Percentiles rank a stretch among this genome's conserved stretches.
phyloP scores from a whole-genome alignment of 1,284 basidiomycete genomes.

The Cutaneotrichosporon sp. region DNA sequence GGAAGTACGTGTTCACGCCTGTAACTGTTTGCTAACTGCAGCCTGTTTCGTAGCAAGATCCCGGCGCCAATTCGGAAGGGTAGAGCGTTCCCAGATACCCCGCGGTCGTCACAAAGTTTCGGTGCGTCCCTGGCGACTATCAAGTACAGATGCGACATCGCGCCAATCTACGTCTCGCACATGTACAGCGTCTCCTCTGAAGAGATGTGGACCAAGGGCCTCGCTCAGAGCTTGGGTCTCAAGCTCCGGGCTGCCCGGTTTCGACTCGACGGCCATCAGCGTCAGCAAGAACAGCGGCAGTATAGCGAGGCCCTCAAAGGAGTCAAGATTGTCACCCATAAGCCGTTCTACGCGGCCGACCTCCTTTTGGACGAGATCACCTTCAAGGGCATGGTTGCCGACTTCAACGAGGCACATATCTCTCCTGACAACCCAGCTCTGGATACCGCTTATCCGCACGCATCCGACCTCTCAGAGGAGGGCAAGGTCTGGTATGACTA shows the following conservation, averaged over 20 bases:
- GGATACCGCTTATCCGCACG: constrained; percentile 14
- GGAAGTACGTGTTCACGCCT: constrained; percentile 50
- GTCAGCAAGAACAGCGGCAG: constrained; percentile 69
- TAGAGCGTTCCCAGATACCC: constrained; percentile 68
- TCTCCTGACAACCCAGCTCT: background rate
- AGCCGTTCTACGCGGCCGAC: constrained; percentile 91
- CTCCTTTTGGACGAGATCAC: constrained; percentile 76
- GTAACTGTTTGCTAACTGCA: background rate
- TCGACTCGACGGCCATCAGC: constrained; percentile 88
- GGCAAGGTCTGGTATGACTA: constrained; percentile 69
- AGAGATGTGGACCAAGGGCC: constrained; percentile 73
- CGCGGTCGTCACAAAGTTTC: constrained; percentile 80
- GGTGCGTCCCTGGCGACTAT: constrained; percentile 84
- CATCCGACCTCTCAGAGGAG: constrained; percentile 34
- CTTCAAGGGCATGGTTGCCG: constrained; percentile 73
- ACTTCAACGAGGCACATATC: constrained; percentile 64
- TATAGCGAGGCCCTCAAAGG: constrained; percentile 45
- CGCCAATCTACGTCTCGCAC: constrained; percentile 80
- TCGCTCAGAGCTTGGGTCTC: constrained; percentile 68
- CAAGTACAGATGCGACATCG: constrained; percentile 82
- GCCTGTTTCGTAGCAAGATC: constrained; percentile 73
- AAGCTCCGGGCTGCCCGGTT: constrained; percentile 81
- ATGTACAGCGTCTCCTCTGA: constrained; percentile 77
- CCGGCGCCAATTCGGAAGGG: constrained; percentile 87
- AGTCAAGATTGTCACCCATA: constrained; percentile 57